Evolutionary conservation across 2,329 filamentous ascomycete species (phyloP).

Genomic region (Exophiala aquamarina): DNA sequence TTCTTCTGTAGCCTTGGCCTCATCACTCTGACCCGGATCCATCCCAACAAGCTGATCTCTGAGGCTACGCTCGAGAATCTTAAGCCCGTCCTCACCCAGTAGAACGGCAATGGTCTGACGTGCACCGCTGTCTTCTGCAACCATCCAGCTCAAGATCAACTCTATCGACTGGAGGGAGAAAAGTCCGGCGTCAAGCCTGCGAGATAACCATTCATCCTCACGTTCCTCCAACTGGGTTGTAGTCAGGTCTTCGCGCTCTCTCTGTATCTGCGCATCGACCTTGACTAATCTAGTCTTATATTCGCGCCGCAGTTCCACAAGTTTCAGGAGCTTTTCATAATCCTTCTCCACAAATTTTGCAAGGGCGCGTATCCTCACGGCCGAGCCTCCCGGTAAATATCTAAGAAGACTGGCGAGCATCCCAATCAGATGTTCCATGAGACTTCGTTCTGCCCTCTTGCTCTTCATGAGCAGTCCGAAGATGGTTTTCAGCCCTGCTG

Average conservation of each 20-base stretch:
- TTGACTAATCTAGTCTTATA: conserved; percentile 64
- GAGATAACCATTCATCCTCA: conserved; percentile 70
- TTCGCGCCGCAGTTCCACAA: conserved; percentile 70
- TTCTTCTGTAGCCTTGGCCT: conserved; percentile 56
- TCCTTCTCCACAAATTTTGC: conserved; percentile 96
- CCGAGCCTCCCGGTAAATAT: conserved; percentile 72
- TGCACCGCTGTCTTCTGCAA: conserved; percentile 82
- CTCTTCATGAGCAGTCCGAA: conserved; percentile 62
- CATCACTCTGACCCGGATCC: conserved; percentile 53
- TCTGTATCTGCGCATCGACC: conserved; percentile 65
- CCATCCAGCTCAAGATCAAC: conserved; percentile 82
- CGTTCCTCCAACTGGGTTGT: conserved; percentile 62
- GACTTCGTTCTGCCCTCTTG: conserved; percentile 56
- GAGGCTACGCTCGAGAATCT: conserved; percentile 65
- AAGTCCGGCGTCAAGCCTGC: conserved; percentile 78
- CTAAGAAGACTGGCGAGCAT: conserved; percentile 83
- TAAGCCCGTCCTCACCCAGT: conserved; percentile 64
- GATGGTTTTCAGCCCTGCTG: conserved; percentile 76
- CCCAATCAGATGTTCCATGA: conserved; percentile 76
- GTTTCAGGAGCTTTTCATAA: conserved; percentile 76
- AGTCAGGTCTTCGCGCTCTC: conserved; percentile 57
- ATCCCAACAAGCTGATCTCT: conserved; percentile 65
- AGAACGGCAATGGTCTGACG: conserved; percentile 62
- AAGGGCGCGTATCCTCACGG: conserved; percentile 76
- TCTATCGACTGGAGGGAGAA: conserved; percentile 82